Evolutionary conservation across 495 filamentous ascomycete species (phyloP), one percentile per base, ranked within the genome.

Genomic region (Aspergillus coremiiformis): DNA sequence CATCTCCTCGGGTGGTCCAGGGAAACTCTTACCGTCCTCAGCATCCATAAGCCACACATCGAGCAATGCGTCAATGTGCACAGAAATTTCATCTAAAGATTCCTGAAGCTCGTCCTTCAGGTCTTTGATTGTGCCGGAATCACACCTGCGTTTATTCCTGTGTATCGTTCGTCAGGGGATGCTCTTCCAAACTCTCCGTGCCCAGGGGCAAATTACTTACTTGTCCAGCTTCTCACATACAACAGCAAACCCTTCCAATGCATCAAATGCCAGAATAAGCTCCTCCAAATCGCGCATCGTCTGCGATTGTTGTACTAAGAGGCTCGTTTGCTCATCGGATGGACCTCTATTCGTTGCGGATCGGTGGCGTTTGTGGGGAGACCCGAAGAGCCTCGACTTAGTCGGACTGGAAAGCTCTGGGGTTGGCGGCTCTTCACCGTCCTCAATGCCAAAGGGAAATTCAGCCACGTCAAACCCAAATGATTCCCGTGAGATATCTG

Each of bases 221-320:
- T 70, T 70, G 17, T 67, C 67, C 26, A 68, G 54, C 39, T 75
- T 68, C 43, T 78, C 69, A 51, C 76, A 77, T 11, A 74, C 54
- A 9, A 55, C 55, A 32, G 70, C 70, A 66, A 81, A 86, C 33
- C 67, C 73, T 61, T 89, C 81, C 61, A 94, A 68, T 3, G 78
- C 66, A 60, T 85, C 80, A 49, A 95, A 75, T 2, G 78, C 79
- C 21, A 76, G 67, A 35, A 86, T 80, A 23, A 95, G 69, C 45
- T 76, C 73, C 66, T 91, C 84, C 30, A 95, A 76, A 55, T 92
- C 87, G 52, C 78, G 78, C 64, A 86, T 84, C n/a, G 78, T 80
- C 30, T 76, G 75, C 1, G 82, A 79, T 44, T 82, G 73, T 24
- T 69, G 68, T 21, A 76, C 58, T n/a, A 85, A 44, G 26, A 72